Percentiles rank a stretch among this genome's conserved stretches.
Evolutionary conservation across 768 basidiomycete genomes (phyloP).

Genomic region (Hericium rajendrae): DNA sequence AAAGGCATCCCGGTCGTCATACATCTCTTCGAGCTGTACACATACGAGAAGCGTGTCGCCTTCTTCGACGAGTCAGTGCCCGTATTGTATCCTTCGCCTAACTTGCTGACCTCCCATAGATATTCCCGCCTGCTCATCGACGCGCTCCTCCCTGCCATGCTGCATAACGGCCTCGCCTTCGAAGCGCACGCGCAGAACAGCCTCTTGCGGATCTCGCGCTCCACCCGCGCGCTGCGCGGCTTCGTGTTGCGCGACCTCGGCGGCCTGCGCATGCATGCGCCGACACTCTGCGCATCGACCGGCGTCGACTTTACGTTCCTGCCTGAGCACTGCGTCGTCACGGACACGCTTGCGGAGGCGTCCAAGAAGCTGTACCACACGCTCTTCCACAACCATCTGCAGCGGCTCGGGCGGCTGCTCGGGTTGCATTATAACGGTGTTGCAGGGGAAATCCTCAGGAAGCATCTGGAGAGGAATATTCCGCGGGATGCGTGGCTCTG

Average conservation of each 20-base stretch:
- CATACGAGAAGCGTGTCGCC: slow-evolving; percentile 32
- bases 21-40: slow-evolving; percentile 36
- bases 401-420: slow-evolving; percentile 44
- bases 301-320: slow-evolving; percentile 43
- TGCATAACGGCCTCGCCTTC: slow-evolving; percentile 48
- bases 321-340: slow-evolving; percentile 42
- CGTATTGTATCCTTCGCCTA: neutral
- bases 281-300: slow-evolving; percentile 36
- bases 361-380: slow-evolving; percentile 54
- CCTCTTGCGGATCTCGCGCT: slow-evolving; percentile 35
- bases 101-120: slow-evolving; percentile 18
- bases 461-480: slow-evolving; percentile 34
- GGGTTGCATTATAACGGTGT: slow-evolving; percentile 41
- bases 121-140: slow-evolving; percentile 42
- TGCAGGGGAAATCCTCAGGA: slow-evolving; percentile 42
- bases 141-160: slow-evolving; percentile 41
- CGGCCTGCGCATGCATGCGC: slow-evolving; percentile 45
- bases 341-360: slow-evolving; percentile 36
- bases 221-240: slow-evolving; percentile 34
- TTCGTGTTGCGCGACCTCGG: slow-evolving; percentile 51
- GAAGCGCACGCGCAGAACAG: slow-evolving; percentile 56
- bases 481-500: slow-evolving; percentile 36
- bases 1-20: slow-evolving; percentile 37
- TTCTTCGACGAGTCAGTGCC: slow-evolving; percentile 38
- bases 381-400: slow-evolving; percentile 49